Evolutionary conservation across 768 basidiomycete species (phyloP).

Genomic region (Auricularia heimuer): DNA sequence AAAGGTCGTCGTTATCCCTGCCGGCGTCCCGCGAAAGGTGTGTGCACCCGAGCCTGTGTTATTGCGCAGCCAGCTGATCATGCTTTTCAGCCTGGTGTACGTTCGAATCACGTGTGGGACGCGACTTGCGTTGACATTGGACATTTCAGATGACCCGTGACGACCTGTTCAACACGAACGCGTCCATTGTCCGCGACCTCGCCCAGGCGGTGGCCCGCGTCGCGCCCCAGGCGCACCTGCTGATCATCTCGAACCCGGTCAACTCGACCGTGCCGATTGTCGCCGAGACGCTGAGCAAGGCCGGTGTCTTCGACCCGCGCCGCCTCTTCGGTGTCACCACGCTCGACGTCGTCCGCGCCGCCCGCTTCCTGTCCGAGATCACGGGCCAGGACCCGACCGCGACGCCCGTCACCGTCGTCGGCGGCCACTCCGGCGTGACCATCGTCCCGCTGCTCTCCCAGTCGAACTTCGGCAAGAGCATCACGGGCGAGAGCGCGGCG

Average conservation of each 20-base stretch:
- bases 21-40: conserved; percentile 98
- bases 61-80: conserved; percentile 15
- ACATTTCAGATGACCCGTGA: conserved; percentile 80
- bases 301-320: conserved; percentile 83
- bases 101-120: conserved; percentile 19
- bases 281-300: conserved; percentile 81
- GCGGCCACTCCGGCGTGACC: conserved; percentile 95
- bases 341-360: conserved; percentile 93
- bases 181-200: conserved; percentile 94
- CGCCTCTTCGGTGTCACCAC: conserved; percentile 95
- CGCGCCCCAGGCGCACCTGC: conserved; percentile 82
- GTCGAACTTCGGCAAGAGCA: conserved; percentile 51
- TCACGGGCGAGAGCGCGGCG: conserved; percentile 64
- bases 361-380: conserved; percentile 77
- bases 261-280: conserved; percentile 98
- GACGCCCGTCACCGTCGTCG: conserved; percentile 74
- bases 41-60: conserved; percentile 19
- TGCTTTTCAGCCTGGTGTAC: conserved; percentile 63
- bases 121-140: not conserved
- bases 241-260: conserved; percentile 98
- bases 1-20: conserved; percentile 93
- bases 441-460: conserved; percentile 96
- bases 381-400: conserved; percentile 54
- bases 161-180: conserved; percentile 96
- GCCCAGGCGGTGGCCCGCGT: conserved; percentile 80